Evolutionary conservation across 768 basidiomycete genomes (phyloP).

Genomic region (Trametes maxima): DNA sequence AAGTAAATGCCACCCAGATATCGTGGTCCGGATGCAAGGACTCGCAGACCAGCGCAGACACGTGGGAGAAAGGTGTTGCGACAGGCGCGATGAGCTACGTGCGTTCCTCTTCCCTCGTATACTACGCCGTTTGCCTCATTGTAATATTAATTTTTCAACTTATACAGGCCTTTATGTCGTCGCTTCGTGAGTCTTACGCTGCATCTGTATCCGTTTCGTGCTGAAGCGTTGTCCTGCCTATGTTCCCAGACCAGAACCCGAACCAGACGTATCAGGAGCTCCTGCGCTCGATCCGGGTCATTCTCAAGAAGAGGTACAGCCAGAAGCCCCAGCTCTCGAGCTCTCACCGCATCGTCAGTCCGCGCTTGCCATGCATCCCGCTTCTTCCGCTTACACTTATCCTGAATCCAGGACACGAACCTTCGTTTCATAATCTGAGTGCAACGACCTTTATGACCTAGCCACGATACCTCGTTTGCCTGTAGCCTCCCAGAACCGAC

Average conservation of each 20-base stretch:
- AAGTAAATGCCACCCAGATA: conserved; percentile 48
- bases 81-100: conserved; percentile 84
- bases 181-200: conserved; percentile 44
- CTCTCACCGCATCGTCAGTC: conserved; percentile 63
- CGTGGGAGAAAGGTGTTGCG: conserved; percentile 62
- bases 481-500: background rate
- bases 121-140: no score
- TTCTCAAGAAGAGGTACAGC: conserved; percentile 60
- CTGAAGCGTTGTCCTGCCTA: background rate
- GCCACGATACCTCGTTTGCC: background rate
- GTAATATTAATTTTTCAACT: background rate
- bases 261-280: conserved; percentile 63
- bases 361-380: background rate
- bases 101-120: conserved; percentile 34
- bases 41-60: conserved; percentile 81
- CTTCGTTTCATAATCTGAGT: conserved; percentile 14
- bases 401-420: conserved; percentile 2
- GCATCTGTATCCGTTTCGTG: background rate
- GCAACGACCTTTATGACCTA: background rate
- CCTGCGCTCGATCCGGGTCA: conserved; percentile 54
- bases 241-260: conserved; percentile 44
- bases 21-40: conserved; percentile 86
- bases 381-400: background rate
- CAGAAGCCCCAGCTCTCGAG: conserved; percentile 77
- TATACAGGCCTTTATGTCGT: conserved; percentile 56